Evolutionary conservation across 1,284 basidiomycete genomes (phyloP).

Genomic region (Ganoderma resinaceum): DNA sequence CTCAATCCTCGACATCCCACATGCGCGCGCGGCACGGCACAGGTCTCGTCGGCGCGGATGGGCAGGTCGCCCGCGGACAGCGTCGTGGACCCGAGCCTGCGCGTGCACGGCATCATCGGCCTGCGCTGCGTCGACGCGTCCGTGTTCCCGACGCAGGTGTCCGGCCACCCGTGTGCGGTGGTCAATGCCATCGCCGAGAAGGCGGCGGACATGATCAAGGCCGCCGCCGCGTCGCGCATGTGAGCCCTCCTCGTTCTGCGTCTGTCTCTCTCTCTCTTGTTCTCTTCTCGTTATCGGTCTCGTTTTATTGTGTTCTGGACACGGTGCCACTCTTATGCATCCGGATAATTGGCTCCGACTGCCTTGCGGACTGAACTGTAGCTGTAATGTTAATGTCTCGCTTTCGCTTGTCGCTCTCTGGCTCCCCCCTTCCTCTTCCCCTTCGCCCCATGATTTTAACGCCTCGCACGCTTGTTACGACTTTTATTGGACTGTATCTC

Average conservation of each 20-base stretch:
- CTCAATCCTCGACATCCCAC: neutral
- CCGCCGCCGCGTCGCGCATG: neutral
- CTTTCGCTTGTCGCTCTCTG: neutral
- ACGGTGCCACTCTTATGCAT: neutral
- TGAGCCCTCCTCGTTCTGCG: neutral
- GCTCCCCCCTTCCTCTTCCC: neutral
- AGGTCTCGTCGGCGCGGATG: constrained; percentile 31
- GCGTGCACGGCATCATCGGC: constrained; percentile 44
- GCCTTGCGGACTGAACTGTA: neutral
- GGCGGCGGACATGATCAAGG: constrained; percentile 36
- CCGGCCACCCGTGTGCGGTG: constrained; percentile 36
- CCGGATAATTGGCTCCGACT: neutral
- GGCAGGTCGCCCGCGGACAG: constrained; percentile 25
- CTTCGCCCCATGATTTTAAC: neutral
- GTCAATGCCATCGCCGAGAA: constrained; percentile 38
- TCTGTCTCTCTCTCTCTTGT: neutral
- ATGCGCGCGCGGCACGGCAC: neutral
- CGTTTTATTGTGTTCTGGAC: neutral
- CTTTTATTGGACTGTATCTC: neutral
- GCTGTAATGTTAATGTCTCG: neutral
- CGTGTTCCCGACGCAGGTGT: constrained; percentile 41
- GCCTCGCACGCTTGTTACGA: neutral
- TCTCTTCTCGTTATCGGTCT: neutral
- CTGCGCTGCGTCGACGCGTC: constrained; percentile 51
- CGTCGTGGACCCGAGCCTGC: constrained; percentile 27